Base-by-base conservation (phyloP, 306 rosid species). In the Castanea sativa region DNA sequence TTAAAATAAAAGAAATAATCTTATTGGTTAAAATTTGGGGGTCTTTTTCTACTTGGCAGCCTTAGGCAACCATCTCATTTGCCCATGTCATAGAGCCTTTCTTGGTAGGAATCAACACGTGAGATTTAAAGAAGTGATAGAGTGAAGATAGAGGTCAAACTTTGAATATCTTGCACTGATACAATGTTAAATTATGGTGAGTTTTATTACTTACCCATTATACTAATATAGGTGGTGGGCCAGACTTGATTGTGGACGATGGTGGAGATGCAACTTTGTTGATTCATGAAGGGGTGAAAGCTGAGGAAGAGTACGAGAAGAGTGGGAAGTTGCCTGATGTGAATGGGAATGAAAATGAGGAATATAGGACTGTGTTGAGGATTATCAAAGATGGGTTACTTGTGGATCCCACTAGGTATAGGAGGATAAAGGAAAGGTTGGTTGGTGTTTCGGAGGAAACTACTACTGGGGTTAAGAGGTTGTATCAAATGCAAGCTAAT, bases 391-490 rank as follows among this genome's bases (percentile, higher is more conserved):
- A 95, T 18, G 88, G 98, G 0, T 77, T 95, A 83, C 90, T 91
- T 85, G 78, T 85, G 6, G 91, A 95, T 52, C 98, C 99, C 63
- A 89, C 89, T 85, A 85, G 81, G 91, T 93, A 93, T 89, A 95
- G 68, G 71, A 91, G 89, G 88, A 95, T 95, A 98, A 90, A 91
- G 87, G 86, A 83, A 27, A 89, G 98, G 29, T 60, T 95, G 14
- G 97, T 95, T 0, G 99, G 99, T n/a, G 99, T 95, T 4, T 95
- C 97, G 0, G 99, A 95, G 86, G 99, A 95, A 81, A 95, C 99
- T 60, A 95, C 99, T 53, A 95, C 98, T 27, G 99, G 99, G 20
- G 99, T 95, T 20, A 93, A 95, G 92, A 95, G 99, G 85, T 83
- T 95, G 15, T 95, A 91, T 73, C 99, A 95, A 90, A 95, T 95